Evolutionary conservation across 306 rosid genomes (phyloP), one percentile per base, ranked within the genome.

Genomic region (Trichosanthes truncata): DNA sequence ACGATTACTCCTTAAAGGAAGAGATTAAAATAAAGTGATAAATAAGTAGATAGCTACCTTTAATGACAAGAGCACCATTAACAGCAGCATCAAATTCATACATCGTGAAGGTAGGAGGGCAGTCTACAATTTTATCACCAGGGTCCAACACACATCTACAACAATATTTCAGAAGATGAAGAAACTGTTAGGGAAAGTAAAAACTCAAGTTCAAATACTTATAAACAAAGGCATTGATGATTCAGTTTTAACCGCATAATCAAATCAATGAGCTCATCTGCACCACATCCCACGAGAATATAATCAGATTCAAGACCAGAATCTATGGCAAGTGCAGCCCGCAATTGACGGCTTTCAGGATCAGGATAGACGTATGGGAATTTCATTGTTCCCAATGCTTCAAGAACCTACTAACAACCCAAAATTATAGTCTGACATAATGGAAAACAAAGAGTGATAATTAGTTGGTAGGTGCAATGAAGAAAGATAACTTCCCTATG

Each of bases 101-200:
- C 99, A 95, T 95, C 65, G 99, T 95, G 86, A 95, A 95, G 38
- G 97, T 93, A 5, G 97, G 97, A 72, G 97, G 99, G 75, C 99
- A 95, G 85, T 95, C 97, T 43, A 95, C 87, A 81, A 95, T 93
- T 89, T 93, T 95, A 81, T 93, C 97, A 23, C 97, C 96, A 62
- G 97, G 99, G 80, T 93, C 96, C 60, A 93, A 93, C 79, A 95
- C 99, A 83, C 99, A 91, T 81, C 99, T 93, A 84, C 75, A 79
- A 67, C 81, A 78, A 80, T 81, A 81, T 61, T 51, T 14, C 56
- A 29, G 67, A 9, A 31, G 23, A 43, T 20, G 78, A 83, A 73
- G 40, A 43, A 56, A 55, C 59, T 59, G 3, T 17, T 4, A 43
- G 72, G 29, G 15, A 14, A 77, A 59, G 72, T n/a, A 78, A 40